Base-by-base conservation (phyloP, 768 basidiomycete species). In the Exsudoporus frostii region DNA sequence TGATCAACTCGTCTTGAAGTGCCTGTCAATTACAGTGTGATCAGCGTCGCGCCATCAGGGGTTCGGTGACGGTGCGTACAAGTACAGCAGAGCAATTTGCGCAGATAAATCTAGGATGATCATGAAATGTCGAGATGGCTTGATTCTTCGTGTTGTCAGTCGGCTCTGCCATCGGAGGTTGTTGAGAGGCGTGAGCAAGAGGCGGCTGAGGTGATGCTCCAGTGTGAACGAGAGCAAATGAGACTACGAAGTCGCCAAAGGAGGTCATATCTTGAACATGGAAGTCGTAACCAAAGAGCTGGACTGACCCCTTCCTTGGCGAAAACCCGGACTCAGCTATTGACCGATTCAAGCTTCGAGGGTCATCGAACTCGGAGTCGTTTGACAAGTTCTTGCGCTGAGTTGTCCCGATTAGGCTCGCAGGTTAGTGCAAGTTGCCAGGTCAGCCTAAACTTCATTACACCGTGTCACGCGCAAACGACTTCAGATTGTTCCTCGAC, bases 1-100 rank as follows among this genome's bases (percentile, higher is more conserved):
- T 90, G 55, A 92, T 89, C 20, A 91, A 70, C 60, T 92, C 90
- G 58, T 92, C 90, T 67, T 92, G 89, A 15, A 92, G 75, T 20
- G 85, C 80, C 89, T 91, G 53, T 56, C 32, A 43, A 47, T 22
- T 38, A 14, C 10, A 30, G 10, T 30, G 27, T 43, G 36, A 50
- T 29, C 19, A 33, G 7, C 22, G 39, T 41, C 33, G 47, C 38
- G 20, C 24, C 25, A 17, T 48, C 27, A 17, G 42, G 43, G 39
- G 41, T 7, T n/a, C 17, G 48, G 37, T 17, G 33, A 53, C 11
- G 17, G 42, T 33, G 71, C 86, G 48, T 48, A 89, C 89, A 46
- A 92, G 81, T 15, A 83, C 80, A 17, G 84, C 83, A 44, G 86
- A 78, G 62, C 90, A 92, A 46, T 79, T 80, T 17, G 80, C 70